phyloP scores from a whole-genome alignment of 345 rosid species.

The Jatropha curcas region DNA sequence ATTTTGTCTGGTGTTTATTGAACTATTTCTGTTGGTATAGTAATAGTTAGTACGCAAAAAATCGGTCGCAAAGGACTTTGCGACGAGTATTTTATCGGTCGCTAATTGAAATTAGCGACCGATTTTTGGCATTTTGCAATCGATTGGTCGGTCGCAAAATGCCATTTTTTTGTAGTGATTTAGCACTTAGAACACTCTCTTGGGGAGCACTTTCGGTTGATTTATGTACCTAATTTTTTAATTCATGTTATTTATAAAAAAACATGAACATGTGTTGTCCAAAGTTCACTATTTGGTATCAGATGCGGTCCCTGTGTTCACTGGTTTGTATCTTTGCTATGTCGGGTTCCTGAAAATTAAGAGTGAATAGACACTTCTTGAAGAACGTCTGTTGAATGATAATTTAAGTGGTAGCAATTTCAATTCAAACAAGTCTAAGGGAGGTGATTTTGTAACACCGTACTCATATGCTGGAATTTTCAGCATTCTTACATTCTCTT shows the following conservation, averaged over 20 bases:
- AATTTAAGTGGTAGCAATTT: too few species aligned
- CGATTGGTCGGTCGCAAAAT: constrained; percentile 53
- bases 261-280: constrained; percentile 24
- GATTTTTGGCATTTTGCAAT: too few species aligned
- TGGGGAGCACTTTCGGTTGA: constrained; percentile 57
- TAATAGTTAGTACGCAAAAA: too few species aligned
- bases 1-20: constrained; percentile 45
- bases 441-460: constrained; percentile 27
- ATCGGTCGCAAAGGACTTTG: too few species aligned
- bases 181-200: constrained; percentile 51
- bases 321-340: constrained; percentile 56
- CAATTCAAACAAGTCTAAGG: constrained; percentile 19
- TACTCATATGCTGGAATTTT: constrained; percentile 27
- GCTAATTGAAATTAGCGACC: too few species aligned
- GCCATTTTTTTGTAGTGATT: constrained; percentile 62
- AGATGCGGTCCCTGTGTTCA: constrained; percentile 49
- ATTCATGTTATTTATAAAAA: constrained; percentile 38
- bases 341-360: constrained; percentile 44
- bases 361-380: constrained; percentile 33
- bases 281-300: constrained; percentile 37
- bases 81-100: too few species aligned
- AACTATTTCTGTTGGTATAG: constrained; percentile 67
- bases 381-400: constrained; percentile 43
- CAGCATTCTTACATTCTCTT: constrained; percentile 24
- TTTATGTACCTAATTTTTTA: constrained; percentile 30